Conservation (phyloP, 352 stramenopile genomes). For the Salisapilia sapeloensis region DNA sequence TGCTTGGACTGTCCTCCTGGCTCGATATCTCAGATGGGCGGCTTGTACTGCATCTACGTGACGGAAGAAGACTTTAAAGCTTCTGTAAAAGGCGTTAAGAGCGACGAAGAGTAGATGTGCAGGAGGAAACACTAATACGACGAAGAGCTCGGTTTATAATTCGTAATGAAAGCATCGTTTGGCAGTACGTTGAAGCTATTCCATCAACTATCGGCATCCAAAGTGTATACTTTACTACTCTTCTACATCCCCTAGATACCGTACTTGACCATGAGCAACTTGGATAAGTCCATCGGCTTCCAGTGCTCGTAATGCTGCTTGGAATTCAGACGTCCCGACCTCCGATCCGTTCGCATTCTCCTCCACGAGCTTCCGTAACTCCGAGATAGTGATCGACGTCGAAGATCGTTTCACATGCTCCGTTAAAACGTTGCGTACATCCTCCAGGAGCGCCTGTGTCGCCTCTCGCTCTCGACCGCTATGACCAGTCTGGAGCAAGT, state of each 20-base stretch:
- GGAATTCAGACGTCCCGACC: conserved; percentile 75
- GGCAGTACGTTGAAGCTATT: too few relatives aligned
- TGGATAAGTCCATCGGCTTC: conserved; percentile 88
- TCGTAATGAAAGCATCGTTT: too few relatives aligned
- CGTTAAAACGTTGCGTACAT: conserved; percentile 35
- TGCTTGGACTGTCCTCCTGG: too few relatives aligned
- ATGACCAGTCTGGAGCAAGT: conserved; percentile 95
- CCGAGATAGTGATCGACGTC: conserved; percentile 71
- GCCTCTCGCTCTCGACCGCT: conserved; percentile 81
- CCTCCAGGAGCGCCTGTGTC: conserved; percentile 29
- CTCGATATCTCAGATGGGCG: too few relatives aligned
- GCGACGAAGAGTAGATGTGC: too few relatives aligned
- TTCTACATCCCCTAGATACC: conserved; percentile 38
- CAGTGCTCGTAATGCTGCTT: conserved; percentile 75
- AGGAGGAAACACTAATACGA: too few relatives aligned
- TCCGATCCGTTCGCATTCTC: conserved; percentile 55
- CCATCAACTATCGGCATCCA: too few relatives aligned
- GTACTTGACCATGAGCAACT: conserved; percentile 79
- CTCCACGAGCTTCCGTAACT: conserved; percentile 75
- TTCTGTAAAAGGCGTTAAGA: too few relatives aligned
- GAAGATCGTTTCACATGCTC: conserved; percentile 32
- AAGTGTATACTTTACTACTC: too few relatives aligned
- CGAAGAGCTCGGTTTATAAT: too few relatives aligned
- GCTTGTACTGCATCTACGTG: too few relatives aligned
- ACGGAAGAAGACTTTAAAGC: too few relatives aligned